A percentile compares a stretch with the other conserved stretches of the same genome.
These are phyloP conservation scores for Steccherinum ochraceum DNA, from an alignment of 768 basidiomycete genomes.

Conservation along the genomic window DNA sequence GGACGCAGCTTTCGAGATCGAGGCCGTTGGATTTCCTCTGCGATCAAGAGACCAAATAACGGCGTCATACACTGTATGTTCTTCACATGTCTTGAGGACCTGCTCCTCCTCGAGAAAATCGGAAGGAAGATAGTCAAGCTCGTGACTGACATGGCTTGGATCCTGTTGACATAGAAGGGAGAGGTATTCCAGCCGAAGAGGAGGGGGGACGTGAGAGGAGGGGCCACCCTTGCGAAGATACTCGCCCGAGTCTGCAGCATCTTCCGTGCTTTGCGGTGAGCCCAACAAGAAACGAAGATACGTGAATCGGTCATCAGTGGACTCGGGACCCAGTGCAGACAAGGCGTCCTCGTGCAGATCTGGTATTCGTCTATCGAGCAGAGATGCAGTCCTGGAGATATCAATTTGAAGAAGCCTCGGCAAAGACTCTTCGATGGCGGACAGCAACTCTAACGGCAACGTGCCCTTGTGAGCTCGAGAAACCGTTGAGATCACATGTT, in stretches of 20 bases:
- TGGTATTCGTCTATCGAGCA: constrained; percentile 69
- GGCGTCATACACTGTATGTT: constrained; percentile 60
- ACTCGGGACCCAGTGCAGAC: constrained; percentile 35
- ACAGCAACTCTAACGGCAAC: constrained; percentile 50
- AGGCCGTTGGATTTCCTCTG: constrained; percentile 53
- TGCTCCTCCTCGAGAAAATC: constrained; percentile 50
- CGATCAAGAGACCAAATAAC: constrained; percentile 76
- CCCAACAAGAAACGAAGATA: constrained; percentile 77
- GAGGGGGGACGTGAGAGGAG: constrained; percentile 39
- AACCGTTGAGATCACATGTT: constrained; percentile 51
- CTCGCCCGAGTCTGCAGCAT: constrained; percentile 31
- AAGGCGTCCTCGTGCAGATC: constrained; percentile 61
- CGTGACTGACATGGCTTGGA: constrained; percentile 54
- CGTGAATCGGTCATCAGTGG: constrained; percentile 52
- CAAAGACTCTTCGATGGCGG: constrained; percentile 51
- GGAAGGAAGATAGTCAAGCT: constrained; percentile 48
- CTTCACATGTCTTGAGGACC: constrained; percentile 60
- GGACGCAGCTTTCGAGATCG: constrained; percentile 58
- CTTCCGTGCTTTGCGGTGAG: constrained; percentile 34
- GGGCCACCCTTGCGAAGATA: constrained; percentile 22
- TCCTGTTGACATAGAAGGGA: constrained; percentile 68
- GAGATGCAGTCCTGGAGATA: constrained; percentile 58
- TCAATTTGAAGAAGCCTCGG: constrained; percentile 57
- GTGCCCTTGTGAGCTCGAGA: constrained; percentile 39
- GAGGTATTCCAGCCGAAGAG: constrained; percentile 59